phyloP scores from a whole-genome alignment of 768 basidiomycete species.

The Tubosaeta brunneosetosa region DNA sequence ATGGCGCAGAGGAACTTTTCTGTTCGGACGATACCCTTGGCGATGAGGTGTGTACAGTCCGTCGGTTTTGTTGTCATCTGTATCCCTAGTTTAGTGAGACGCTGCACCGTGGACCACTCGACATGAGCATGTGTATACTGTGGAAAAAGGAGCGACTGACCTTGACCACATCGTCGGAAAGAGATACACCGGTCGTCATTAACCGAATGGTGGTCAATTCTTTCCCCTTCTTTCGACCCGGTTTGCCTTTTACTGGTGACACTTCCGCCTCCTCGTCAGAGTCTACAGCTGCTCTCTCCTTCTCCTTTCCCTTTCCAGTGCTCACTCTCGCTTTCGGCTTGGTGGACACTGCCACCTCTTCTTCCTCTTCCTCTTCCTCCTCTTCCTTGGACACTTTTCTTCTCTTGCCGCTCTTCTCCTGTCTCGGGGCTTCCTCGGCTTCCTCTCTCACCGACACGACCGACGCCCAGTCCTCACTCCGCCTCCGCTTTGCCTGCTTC shows the following conservation, averaged over 20 bases:
- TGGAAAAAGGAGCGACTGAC: conserved; percentile 31
- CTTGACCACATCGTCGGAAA: conserved; percentile 56
- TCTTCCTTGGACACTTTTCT: conserved; percentile 15
- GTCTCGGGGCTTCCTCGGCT: conserved; percentile 15
- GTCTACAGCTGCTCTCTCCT: background rate
- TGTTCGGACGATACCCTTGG: conserved; percentile 66
- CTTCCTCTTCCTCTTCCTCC: conserved; percentile 25
- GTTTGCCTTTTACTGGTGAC: conserved; percentile 4
- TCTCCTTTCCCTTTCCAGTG: conserved; percentile 8
- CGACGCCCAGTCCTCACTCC: conserved; percentile 31
- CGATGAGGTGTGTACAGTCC: conserved; percentile 79
- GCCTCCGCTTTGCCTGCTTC: conserved; percentile 36
- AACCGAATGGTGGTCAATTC: conserved; percentile 36
- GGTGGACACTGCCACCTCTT: conserved; percentile 14
- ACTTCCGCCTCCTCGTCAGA: conserved; percentile 6
- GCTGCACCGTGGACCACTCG: conserved; percentile 34
- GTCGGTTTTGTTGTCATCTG: conserved; percentile 53
- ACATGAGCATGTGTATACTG: background rate
- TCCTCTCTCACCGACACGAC: conserved; percentile 1
- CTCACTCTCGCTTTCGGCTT: conserved; percentile 11
- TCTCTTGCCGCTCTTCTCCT: conserved; percentile 15
- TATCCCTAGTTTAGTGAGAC: conserved; percentile 60
- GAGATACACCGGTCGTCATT: conserved; percentile 62
- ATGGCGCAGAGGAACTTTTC: conserved; percentile 86
- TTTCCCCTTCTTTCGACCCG: conserved; percentile 12